A percentile compares a stretch with the other conserved stretches of the same genome.
Evolutionary conservation across 1,284 basidiomycete genomes (phyloP).

Genomic region (Cutaneotrichosporon daszewskae): DNA sequence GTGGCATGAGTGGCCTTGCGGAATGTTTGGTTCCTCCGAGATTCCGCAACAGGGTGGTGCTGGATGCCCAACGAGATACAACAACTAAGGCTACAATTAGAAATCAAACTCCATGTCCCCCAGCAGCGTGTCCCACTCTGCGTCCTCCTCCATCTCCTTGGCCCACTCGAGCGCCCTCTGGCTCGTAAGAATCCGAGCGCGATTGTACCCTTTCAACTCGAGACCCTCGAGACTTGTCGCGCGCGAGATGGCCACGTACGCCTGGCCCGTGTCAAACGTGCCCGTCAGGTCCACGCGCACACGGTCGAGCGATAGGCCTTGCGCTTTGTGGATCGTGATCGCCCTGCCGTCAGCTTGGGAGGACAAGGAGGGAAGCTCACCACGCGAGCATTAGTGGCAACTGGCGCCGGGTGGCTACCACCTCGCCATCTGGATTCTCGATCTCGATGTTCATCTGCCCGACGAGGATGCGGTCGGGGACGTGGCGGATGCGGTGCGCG

Average conservation of each 20-base stretch:
- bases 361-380: no score
- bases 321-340: constrained; percentile 39
- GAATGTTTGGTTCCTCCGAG: no score
- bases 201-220: constrained; percentile 14
- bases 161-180: constrained; percentile 8
- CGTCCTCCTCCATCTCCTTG: constrained; percentile 6
- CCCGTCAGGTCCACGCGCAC: constrained; percentile 51
- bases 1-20: no score
- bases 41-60: no score
- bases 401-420: constrained; percentile 4
- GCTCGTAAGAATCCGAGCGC: constrained; percentile 5
- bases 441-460: background rate
- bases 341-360: constrained; percentile 16
- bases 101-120: background rate
- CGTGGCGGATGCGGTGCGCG: constrained; percentile 5
- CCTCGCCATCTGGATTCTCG: constrained; percentile 2
- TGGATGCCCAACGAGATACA: no score
- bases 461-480: background rate
- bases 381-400: constrained; percentile 14
- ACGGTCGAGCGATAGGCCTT: constrained; percentile 58
- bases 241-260: constrained; percentile 39
- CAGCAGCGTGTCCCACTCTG: constrained; percentile 1
- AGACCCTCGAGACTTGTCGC: constrained; percentile 31
- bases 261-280: constrained; percentile 52
- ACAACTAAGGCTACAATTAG: background rate